Evolutionary conservation across 2,329 filamentous ascomycete species (phyloP), one percentile per base, ranked within the genome.

Genomic region (Sporothrix luriei): DNA sequence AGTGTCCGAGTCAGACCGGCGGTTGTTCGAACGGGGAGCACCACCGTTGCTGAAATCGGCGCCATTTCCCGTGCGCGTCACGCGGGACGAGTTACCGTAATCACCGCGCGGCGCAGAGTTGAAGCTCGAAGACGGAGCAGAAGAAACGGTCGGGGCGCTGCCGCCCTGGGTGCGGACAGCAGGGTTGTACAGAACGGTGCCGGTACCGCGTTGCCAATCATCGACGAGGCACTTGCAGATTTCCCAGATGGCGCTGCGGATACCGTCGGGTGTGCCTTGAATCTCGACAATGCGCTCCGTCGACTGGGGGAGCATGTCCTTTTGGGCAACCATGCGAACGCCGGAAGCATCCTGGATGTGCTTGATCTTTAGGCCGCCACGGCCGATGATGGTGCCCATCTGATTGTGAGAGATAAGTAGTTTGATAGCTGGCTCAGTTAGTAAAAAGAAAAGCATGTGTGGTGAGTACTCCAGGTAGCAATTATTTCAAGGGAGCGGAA

Each of bases 391-490:
- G 76, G 95, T 99, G 73, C 95, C 95, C 95, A 99, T 99, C 82
- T 99, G 95, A 80, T 98, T 98, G 84, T 99, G 94, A 46, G 95
- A 99, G 80, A 99, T 98, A 79, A 99, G 90, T 43, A 99, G 90
- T 78, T 97, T 97, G 80, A 99, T 92, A 72, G 95, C 95, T 99
- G 75, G 33, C 13, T 2, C 4, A 4, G 66, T 72, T 49, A 70
- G 68, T 24, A 19, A 26, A 21, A 16, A 21, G 3, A 48, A 16
- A 13, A 33, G n/a, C 52, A 40, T 33, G 62, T 19, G 38, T 46
- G n/a, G 29, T 43, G 24, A 43, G 43, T 48, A 26, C 19, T 29
- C 40, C 19, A 14, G 2, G 16, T n/a, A n/a, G n/a, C 11, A 26
- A 21, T 16, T 19, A 59, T 38, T 33, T 21, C 24, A 14, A 29